Conservation (phyloP, 1,139 yeast genomes). For the Ogataea hybrid region DNA sequence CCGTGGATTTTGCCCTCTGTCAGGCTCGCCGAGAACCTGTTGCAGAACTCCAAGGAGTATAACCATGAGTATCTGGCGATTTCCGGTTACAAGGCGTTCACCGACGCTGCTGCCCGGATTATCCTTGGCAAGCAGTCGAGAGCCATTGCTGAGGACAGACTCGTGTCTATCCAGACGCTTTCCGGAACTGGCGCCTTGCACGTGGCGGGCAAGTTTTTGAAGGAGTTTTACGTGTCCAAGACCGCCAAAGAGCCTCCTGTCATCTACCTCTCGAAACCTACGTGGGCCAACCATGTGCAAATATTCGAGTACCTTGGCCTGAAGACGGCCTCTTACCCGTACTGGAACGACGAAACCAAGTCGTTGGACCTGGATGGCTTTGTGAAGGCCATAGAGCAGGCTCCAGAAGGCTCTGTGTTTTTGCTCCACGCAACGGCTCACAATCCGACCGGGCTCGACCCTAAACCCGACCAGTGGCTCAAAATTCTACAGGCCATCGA, state of each 20-base stretch:
- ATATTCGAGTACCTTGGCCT: conserved; percentile 72
- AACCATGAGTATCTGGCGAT: conserved; percentile 94
- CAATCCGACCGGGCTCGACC: conserved; percentile 97
- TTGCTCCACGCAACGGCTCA: conserved; percentile 95
- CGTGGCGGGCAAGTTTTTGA: conserved; percentile 74
- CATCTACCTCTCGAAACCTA: conserved; percentile 81
- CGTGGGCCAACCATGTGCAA: conserved; percentile 95
- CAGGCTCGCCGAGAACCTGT: conserved; percentile 58
- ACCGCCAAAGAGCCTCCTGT: conserved; percentile 39
- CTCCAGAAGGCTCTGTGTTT: conserved; percentile 78
- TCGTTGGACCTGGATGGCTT: conserved; percentile 69
- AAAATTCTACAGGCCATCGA: conserved; percentile 61
- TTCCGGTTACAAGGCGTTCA: conserved; percentile 71
- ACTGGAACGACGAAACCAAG: conserved; percentile 65
- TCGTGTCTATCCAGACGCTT: conserved; percentile 79
- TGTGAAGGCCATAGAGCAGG: conserved; percentile 59
- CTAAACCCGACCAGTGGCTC: conserved; percentile 82
- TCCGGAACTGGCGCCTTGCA: conserved; percentile 98
- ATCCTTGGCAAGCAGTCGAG: conserved; percentile 67
- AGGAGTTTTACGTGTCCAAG: conserved; percentile 48
- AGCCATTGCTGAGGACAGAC: conserved; percentile 51
- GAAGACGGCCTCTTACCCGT: conserved; percentile 67
- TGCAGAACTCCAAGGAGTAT: conserved; percentile 55
- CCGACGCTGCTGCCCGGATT: conserved; percentile 71
- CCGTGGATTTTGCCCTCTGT: conserved; percentile 95